Evolutionary conservation across 805 yeast species (phyloP).

Genomic region (Ogataea paradorogensis): DNA sequence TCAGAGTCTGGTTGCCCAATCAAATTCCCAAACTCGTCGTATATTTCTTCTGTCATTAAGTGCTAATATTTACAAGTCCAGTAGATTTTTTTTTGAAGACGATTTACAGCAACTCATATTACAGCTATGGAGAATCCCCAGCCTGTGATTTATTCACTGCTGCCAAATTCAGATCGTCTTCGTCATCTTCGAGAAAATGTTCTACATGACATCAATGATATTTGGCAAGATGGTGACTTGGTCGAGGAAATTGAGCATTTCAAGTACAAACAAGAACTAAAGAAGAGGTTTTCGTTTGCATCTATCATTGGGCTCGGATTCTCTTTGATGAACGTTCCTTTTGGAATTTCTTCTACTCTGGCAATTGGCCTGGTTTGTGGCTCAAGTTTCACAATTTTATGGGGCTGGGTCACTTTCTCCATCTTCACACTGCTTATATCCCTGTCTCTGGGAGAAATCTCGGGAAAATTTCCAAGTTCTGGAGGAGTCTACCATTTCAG

Average conservation of each 20-base stretch:
- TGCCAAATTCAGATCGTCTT: constrained; percentile 21
- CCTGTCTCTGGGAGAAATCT: constrained; percentile 71
- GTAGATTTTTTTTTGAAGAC: constrained; percentile 1
- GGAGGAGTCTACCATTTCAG: constrained; percentile 77
- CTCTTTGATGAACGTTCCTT: constrained; percentile 78
- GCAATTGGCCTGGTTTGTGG: constrained; percentile 73
- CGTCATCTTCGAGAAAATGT: constrained; percentile 29
- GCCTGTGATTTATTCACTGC: constrained; percentile 14
- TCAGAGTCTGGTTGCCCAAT: constrained; percentile 52
- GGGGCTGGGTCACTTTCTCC: constrained; percentile 71
- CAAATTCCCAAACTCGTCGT: constrained; percentile 81
- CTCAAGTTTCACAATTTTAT: constrained; percentile 69
- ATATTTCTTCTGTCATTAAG: constrained; percentile 59
- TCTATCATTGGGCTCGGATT: constrained; percentile 78
- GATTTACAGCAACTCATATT: neutral
- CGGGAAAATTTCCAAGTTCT: constrained; percentile 73
- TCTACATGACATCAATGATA: constrained; percentile 31
- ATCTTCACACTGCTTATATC: constrained; percentile 63
- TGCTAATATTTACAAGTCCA: neutral
- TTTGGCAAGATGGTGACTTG: constrained; percentile 43
- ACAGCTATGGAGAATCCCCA: constrained; percentile 4
- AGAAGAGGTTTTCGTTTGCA: constrained; percentile 62
- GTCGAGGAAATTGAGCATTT: constrained; percentile 65
- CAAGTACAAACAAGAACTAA: constrained; percentile 69
- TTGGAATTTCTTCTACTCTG: constrained; percentile 72